These are phyloP conservation scores for Terana coerulea DNA, from an alignment of 768 basidiomycete species.

Conservation along the genomic window DNA sequence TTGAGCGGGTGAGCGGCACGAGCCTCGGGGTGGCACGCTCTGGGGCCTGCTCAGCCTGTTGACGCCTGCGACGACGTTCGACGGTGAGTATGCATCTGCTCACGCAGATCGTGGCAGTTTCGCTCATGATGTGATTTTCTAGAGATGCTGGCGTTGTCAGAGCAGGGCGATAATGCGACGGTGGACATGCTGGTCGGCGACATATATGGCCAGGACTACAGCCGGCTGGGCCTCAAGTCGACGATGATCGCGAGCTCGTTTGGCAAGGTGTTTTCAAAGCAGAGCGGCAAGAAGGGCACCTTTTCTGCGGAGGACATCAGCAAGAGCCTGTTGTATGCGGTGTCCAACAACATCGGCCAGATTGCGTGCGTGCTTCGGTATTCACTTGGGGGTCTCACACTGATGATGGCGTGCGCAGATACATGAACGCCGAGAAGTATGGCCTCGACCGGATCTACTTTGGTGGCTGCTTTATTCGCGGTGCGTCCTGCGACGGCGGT, in stretches of 20 bases:
- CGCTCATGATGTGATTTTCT: slow-evolving; percentile 14
- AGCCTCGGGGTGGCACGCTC: slow-evolving; percentile 96
- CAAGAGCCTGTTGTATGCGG: slow-evolving; percentile 89
- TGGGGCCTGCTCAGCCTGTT: slow-evolving; percentile 94
- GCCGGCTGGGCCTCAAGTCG: slow-evolving; percentile 91
- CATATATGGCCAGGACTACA: slow-evolving; percentile 98
- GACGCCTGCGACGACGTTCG: slow-evolving; percentile 93
- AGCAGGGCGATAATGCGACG: slow-evolving; percentile 86
- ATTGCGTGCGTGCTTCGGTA: slow-evolving; percentile 77
- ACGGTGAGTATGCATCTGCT: slow-evolving; percentile 65
- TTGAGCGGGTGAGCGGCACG: slow-evolving; percentile 96
- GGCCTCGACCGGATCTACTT: slow-evolving; percentile 96
- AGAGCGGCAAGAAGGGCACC: slow-evolving; percentile 69
- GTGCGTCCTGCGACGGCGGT: slow-evolving; percentile 39
- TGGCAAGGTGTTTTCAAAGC: slow-evolving; percentile 96
- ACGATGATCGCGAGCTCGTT: slow-evolving; percentile 98
- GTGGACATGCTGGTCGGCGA: slow-evolving; percentile 99
- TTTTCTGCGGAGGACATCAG: slow-evolving; percentile 94
- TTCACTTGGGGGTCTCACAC: background rate
- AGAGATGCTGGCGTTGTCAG: slow-evolving; percentile 97
- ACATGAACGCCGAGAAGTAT: slow-evolving; percentile 99
- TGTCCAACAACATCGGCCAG: slow-evolving; percentile 99
- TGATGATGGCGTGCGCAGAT: slow-evolving; percentile 45
- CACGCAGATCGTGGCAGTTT: background rate
- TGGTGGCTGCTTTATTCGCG: slow-evolving; percentile 98